phyloP scores from a whole-genome alignment of 176 grass and related monocot genomes.

The Canna indica region DNA sequence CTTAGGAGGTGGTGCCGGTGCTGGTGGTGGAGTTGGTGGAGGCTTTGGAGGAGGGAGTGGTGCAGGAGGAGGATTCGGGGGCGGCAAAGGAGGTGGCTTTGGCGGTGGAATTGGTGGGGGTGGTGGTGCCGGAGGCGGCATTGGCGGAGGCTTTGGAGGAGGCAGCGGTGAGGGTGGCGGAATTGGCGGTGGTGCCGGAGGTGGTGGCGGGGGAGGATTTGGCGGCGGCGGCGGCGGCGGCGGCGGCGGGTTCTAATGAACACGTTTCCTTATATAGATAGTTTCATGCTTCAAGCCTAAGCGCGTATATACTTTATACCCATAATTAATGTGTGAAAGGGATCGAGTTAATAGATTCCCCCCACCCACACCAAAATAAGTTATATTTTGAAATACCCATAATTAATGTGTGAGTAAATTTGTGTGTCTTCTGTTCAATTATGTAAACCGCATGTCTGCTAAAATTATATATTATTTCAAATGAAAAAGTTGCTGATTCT shows the following conservation, averaged over 20 bases:
- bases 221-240: neutral
- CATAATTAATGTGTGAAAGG: too few species aligned
- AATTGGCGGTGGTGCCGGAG: neutral
- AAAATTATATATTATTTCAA: too few species aligned
- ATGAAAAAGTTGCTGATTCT: too few species aligned
- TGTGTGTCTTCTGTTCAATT: too few species aligned
- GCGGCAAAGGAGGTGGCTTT: neutral
- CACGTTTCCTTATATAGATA: too few species aligned
- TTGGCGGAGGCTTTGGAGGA: neutral
- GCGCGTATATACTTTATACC: neutral
- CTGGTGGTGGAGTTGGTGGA: neutral
- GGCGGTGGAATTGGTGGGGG: neutral
- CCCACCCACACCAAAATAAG: too few species aligned
- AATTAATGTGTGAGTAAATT: too few species aligned
- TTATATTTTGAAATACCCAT: too few species aligned
- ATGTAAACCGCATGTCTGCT: too few species aligned
- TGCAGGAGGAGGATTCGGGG: neutral
- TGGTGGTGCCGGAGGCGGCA: neutral
- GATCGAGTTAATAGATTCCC: too few species aligned
- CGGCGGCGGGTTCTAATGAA: neutral
- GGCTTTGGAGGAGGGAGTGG: conserved; percentile 2
- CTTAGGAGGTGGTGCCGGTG: neutral
- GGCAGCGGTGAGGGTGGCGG: neutral
- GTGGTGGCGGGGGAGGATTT: neutral
- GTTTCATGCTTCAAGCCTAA: too few species aligned